A percentile compares a stretch with the other conserved stretches of the same genome.
Evolutionary conservation across 164 flowering plant genomes (phyloP).

Genomic region (Malania oleifera): DNA sequence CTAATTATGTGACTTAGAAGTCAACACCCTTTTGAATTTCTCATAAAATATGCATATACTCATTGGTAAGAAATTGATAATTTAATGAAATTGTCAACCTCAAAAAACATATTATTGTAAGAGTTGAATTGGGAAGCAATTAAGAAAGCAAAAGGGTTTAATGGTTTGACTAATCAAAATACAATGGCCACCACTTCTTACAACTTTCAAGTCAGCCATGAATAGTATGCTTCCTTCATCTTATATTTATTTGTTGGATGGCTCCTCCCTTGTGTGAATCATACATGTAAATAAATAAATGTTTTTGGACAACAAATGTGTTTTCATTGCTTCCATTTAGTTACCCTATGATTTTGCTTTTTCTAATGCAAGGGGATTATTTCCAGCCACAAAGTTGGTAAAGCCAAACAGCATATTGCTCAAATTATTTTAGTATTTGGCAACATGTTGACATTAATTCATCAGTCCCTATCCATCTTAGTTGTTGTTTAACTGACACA

Average conservation of each 20-base stretch:
- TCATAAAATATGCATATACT: neutral
- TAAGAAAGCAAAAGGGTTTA: neutral
- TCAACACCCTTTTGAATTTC: neutral
- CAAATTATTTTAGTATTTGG: no score
- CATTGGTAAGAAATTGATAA: neutral
- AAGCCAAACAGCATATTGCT: no score
- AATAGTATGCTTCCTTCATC: neutral
- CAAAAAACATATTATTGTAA: neutral
- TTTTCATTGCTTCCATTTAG: no score
- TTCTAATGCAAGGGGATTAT: no score
- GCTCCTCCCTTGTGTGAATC: neutral
- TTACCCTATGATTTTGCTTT: no score
- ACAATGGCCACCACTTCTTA: conserved; percentile 1
- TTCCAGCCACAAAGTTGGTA: no score
- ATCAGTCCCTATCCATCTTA: no score
- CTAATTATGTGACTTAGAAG: neutral
- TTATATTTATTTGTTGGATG: neutral
- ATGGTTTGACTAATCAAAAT: neutral
- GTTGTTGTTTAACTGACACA: no score
- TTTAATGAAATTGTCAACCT: neutral
- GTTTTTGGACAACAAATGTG: no score
- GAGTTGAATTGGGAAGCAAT: neutral
- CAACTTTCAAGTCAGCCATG: neutral
- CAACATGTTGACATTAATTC: no score
- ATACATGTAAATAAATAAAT: neutral